Evolutionary conservation across 164 flowering plant genomes (phyloP), one percentile per base, ranked within the genome.

Genomic region (Buxus sempervirens): DNA sequence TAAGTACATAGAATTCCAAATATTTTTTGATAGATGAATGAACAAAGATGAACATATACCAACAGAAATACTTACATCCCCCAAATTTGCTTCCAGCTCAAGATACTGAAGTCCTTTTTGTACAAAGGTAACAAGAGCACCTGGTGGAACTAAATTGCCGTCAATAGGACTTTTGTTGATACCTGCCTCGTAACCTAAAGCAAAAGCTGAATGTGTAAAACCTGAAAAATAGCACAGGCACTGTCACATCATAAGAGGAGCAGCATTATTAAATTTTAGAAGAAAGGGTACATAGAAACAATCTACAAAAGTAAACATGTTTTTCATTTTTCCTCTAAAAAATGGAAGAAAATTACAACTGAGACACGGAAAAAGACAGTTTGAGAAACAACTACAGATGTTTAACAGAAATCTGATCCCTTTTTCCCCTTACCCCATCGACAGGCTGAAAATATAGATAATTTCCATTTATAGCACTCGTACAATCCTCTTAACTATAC

Each of bases 91-190:
- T 83, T 95, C 99, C 85, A 95, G 78, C 87, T 95, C 97, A 74
- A 95, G 70, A 78, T 89, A 95, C 62, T 90, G 97, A 72, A 95
- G 90, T 65, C 99, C 99, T 77, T 90, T 92, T 65, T 92, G 99
- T 26, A 95, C 84, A 80, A 92, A 86, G 45, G 91, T 92, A 69
- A 95, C 78, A 19, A 95, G 94, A 67, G 97, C 96, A 69, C 93
- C 90, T 16, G 97, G 99, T 14, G 99, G 99, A 76, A 92, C 97
- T 77, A 92, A 71, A 71, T 88, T 90, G 18, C 94, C 97, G 79
- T 95, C 99, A 68, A 95, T 88, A 13, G 87, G 67, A 71, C 85
- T 80, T 73, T 87, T 95, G 74, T 85, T 84, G 32, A 95, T 86
- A 49, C 91, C 93, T 53, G 97, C 97, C 81, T 95, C 99, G 83